phyloP scores from a whole-genome alignment of 2,329 filamentous ascomycete genomes.

The Epichloe uncinata region DNA sequence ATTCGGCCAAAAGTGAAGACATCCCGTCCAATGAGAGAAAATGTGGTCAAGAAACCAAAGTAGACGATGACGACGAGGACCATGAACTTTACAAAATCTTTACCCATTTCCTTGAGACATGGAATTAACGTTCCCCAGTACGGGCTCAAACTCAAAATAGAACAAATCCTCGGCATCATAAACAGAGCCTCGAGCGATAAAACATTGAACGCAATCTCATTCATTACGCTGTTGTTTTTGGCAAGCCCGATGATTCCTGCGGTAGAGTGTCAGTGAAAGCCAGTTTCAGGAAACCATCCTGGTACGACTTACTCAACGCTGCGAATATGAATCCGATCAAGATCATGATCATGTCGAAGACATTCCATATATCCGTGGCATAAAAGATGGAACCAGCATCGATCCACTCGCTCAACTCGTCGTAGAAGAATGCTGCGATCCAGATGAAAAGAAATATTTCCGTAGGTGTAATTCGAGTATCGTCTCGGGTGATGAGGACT shows the following conservation, averaged over 20 bases:
- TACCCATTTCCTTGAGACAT: conserved; percentile 86
- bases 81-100: conserved; percentile 78
- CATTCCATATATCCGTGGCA: conserved; percentile 68
- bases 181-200: conserved; percentile 79
- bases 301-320: conserved; percentile 45
- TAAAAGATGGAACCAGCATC: conserved; percentile 84
- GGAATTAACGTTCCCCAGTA: conserved; percentile 88
- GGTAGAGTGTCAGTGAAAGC: not conserved
- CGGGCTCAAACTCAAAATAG: conserved; percentile 71
- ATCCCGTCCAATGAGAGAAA: conserved; percentile 63
- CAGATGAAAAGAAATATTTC: conserved; percentile 72
- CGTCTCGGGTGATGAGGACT: conserved; percentile 65
- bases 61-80: conserved; percentile 73
- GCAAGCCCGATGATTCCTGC: conserved; percentile 24
- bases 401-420: conserved; percentile 71
- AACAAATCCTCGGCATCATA: conserved; percentile 79
- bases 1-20: conserved; percentile 51
- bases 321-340: conserved; percentile 59
- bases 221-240: conserved; percentile 45
- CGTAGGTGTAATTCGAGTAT: conserved; percentile 48
- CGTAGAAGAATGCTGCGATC: conserved; percentile 78
- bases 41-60: conserved; percentile 78
- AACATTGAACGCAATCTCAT: conserved; percentile 77
- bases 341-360: conserved; percentile 64
- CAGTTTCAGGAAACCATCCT: not conserved